Evolutionary conservation across 768 basidiomycete species (phyloP).

Genomic region (Termitomyces sp.): DNA sequence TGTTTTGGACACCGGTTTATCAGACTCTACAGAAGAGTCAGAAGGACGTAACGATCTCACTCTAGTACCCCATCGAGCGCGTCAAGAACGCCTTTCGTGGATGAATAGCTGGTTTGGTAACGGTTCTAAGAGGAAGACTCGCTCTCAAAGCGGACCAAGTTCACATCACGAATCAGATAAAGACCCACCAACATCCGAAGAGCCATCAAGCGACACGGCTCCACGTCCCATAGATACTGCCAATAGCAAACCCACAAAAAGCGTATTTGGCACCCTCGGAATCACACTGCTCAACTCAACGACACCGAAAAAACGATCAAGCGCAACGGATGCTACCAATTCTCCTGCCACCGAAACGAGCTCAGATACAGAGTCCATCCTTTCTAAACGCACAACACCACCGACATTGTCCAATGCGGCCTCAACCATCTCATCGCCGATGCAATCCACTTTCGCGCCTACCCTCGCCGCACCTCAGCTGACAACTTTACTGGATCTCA

Average conservation of each 20-base stretch:
- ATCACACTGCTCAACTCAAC: conserved; percentile 60
- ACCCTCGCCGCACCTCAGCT: conserved; percentile 38
- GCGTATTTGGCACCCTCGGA: conserved; percentile 69
- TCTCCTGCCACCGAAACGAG: conserved; percentile 3
- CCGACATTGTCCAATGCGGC: conserved; percentile 16
- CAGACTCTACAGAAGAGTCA: neutral
- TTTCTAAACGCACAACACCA: conserved; percentile 21
- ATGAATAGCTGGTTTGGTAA: conserved; percentile 66
- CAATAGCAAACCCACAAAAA: conserved; percentile 43
- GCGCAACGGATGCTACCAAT: conserved; percentile 8
- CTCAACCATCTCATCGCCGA: conserved; percentile 33
- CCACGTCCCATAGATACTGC: conserved; percentile 15
- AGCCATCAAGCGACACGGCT: conserved; percentile 4
- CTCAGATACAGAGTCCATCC: conserved; percentile 31
- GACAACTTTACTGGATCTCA: conserved; percentile 33
- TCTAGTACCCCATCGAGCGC: conserved; percentile 15
- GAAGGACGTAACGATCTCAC: conserved; percentile 8
- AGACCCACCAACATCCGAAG: conserved; percentile 13
- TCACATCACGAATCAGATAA: conserved; percentile 15
- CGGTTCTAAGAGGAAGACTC: conserved; percentile 43
- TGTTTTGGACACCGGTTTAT: neutral
- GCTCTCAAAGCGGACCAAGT: conserved; percentile 15
- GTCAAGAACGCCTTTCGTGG: conserved; percentile 56
- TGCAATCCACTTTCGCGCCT: conserved; percentile 31
- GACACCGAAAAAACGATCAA: conserved; percentile 20